phyloP scores from a whole-genome alignment of 257 asterid genomes.

The Echites panduratus region DNA sequence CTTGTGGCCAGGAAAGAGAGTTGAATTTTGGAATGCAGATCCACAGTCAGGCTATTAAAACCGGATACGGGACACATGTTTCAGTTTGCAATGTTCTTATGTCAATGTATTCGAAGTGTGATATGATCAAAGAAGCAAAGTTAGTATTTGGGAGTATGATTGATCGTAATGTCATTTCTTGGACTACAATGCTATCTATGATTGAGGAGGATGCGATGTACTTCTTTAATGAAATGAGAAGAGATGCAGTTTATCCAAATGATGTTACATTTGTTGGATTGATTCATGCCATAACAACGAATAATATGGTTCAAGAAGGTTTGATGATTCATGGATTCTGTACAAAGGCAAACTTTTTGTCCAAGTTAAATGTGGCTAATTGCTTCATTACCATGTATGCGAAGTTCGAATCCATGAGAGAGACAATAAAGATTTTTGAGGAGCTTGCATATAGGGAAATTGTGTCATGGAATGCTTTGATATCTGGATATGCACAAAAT shows the following conservation, averaged over 20 bases:
- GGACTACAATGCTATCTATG: conserved; percentile 84
- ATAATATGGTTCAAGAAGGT: conserved; percentile 53
- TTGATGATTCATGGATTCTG: conserved; percentile 62
- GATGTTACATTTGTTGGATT: conserved; percentile 80
- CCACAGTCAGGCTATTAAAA: conserved; percentile 50
- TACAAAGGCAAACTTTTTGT: conserved; percentile 47
- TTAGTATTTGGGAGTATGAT: conserved; percentile 41
- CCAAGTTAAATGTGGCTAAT: conserved; percentile 61
- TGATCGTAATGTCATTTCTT: conserved; percentile 69
- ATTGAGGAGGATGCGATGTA: conserved; percentile 48
- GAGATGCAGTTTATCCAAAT: conserved; percentile 56
- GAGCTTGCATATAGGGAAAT: conserved; percentile 53
- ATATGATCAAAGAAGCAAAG: conserved; percentile 37
- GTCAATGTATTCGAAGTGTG: conserved; percentile 70
- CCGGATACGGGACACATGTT: conserved; percentile 49
- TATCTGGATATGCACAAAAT: conserved; percentile 67
- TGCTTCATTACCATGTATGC: conserved; percentile 92
- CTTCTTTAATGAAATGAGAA: conserved; percentile 59
- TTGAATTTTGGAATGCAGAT: conserved; percentile 66
- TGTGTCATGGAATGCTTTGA: conserved; percentile 75
- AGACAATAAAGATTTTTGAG: conserved; percentile 50
- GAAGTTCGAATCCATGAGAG: conserved; percentile 49
- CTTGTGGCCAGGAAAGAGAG: conserved; percentile 68
- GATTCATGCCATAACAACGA: conserved; percentile 55
- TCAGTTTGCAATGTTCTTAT: conserved; percentile 79